phyloP scores from a whole-genome alignment of 805 yeast genomes.

The Priceomyces carsonii region DNA sequence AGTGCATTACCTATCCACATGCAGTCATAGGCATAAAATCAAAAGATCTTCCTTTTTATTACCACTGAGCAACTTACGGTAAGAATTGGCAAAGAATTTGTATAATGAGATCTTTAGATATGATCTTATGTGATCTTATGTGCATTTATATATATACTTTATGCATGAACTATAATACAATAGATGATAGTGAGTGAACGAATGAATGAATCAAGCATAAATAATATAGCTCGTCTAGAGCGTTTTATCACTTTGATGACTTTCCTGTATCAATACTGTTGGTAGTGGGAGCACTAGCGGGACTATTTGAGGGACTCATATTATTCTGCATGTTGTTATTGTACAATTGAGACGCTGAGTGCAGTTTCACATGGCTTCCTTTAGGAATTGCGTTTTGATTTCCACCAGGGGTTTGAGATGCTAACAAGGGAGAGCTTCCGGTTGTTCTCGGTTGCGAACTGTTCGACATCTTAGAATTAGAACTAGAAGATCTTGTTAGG shows the following conservation, averaged over 20 bases:
- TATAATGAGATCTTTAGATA: too few species aligned
- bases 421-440: slow-evolving; percentile 10
- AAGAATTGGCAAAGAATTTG: too few species aligned
- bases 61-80: too few species aligned
- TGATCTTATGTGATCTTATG: too few species aligned
- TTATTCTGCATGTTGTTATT: slow-evolving; percentile 5
- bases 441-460: slow-evolving; percentile 7
- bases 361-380: slow-evolving; percentile 1
- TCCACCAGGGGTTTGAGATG: slow-evolving; percentile 8
- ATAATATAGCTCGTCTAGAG: slow-evolving; percentile 6
- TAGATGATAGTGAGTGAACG: slow-evolving; percentile 2
- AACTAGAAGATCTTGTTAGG: not conserved
- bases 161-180: slow-evolving; percentile 6
- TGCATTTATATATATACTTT: slow-evolving; percentile 2
- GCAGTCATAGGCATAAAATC: too few species aligned
- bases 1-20: too few species aligned
- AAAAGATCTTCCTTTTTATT: too few species aligned
- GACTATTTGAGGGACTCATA: slow-evolving; percentile 3
- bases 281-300: not conserved
- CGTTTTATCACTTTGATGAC: slow-evolving; percentile 3
- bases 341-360: slow-evolving; percentile 6
- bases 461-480: slow-evolving; percentile 7
- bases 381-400: not conserved
- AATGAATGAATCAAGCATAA: slow-evolving; percentile 5
- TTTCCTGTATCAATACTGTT: slow-evolving; percentile 4